phyloP scores from a whole-genome alignment of 2,329 filamentous ascomycete genomes.

The Fusarium temperatum region DNA sequence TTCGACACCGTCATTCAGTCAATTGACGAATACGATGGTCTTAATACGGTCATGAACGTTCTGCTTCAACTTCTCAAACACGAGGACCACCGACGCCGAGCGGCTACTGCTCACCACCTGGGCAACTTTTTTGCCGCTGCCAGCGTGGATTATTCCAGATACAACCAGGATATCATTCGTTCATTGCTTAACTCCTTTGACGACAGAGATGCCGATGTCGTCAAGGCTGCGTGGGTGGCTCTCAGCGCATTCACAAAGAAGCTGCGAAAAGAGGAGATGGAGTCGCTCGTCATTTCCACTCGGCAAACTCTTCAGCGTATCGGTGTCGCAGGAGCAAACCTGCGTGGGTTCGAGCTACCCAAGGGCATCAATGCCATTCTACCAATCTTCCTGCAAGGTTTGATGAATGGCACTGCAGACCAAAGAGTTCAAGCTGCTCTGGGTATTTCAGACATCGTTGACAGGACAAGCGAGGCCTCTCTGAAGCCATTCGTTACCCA shows the following conservation, averaged over 20 bases:
- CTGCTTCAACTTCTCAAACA: slow-evolving; percentile 89
- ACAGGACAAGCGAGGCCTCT: slow-evolving; percentile 86
- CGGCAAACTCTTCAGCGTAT: slow-evolving; percentile 87
- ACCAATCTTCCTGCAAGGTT: slow-evolving; percentile 95
- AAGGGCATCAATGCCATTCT: slow-evolving; percentile 97
- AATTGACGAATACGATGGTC: slow-evolving; percentile 93
- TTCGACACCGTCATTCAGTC: slow-evolving; percentile 92
- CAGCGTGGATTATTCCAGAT: slow-evolving; percentile 90
- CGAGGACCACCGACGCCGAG: slow-evolving; percentile 86
- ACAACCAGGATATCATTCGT: slow-evolving; percentile 94
- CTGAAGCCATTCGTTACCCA: slow-evolving; percentile 96
- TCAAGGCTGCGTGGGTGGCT: slow-evolving; percentile 89
- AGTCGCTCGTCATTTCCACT: slow-evolving; percentile 86
- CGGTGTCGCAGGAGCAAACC: slow-evolving; percentile 83
- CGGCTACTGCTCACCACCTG: slow-evolving; percentile 80
- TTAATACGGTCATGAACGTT: slow-evolving; percentile 95
- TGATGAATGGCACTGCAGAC: slow-evolving; percentile 95
- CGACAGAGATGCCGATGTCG: slow-evolving; percentile 82
- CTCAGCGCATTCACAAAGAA: slow-evolving; percentile 88
- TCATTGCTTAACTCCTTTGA: slow-evolving; percentile 92
- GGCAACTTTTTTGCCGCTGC: slow-evolving; percentile 85
- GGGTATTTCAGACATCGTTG: slow-evolving; percentile 94
- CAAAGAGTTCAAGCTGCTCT: slow-evolving; percentile 92
- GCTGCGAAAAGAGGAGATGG: slow-evolving; percentile 97
- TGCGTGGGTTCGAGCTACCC: slow-evolving; percentile 89